Evolutionary conservation across 306 rosid genomes (phyloP).

Genomic region (Acacia crassicarpa): DNA sequence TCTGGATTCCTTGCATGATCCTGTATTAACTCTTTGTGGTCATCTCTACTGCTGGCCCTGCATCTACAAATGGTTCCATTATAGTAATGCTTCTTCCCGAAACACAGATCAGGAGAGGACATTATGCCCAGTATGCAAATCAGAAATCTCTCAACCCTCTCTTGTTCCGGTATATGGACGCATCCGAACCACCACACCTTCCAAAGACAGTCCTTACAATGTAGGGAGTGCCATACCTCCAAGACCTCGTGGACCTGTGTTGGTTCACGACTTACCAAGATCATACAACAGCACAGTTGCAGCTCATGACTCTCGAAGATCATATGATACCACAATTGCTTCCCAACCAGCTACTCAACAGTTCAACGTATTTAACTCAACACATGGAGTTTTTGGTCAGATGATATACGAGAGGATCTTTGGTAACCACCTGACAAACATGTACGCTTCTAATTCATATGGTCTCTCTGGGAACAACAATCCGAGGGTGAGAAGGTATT

Average conservation of each 20-base stretch:
- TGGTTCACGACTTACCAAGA: slow-evolving; percentile 39
- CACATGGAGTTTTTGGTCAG: slow-evolving; percentile 61
- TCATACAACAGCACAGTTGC: not conserved
- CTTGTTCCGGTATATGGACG: slow-evolving; percentile 78
- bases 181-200: slow-evolving; percentile 43
- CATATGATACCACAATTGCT: slow-evolving; percentile 18
- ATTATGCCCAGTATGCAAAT: slow-evolving; percentile 89
- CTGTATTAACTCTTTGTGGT: slow-evolving; percentile 96
- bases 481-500: slow-evolving; percentile 71
- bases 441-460: slow-evolving; percentile 63
- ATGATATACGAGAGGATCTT: slow-evolving; percentile 74
- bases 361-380: slow-evolving; percentile 41
- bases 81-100: slow-evolving; percentile 33
- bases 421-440: slow-evolving; percentile 61
- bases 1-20: slow-evolving; percentile 74
- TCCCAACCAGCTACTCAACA: slow-evolving; percentile 38
- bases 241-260: slow-evolving; percentile 61
- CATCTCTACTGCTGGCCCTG: slow-evolving; percentile 99
- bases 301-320: slow-evolving; percentile 35
- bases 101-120: slow-evolving; percentile 35
- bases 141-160: slow-evolving; percentile 63
- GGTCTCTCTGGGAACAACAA: slow-evolving; percentile 45
- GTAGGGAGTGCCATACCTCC: slow-evolving; percentile 53
- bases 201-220: slow-evolving; percentile 42
- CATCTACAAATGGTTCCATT: slow-evolving; percentile 82